These are phyloP conservation scores for Aspergillus costaricaensis DNA, from an alignment of 2,329 filamentous ascomycete species.

Conservation along the genomic window DNA sequence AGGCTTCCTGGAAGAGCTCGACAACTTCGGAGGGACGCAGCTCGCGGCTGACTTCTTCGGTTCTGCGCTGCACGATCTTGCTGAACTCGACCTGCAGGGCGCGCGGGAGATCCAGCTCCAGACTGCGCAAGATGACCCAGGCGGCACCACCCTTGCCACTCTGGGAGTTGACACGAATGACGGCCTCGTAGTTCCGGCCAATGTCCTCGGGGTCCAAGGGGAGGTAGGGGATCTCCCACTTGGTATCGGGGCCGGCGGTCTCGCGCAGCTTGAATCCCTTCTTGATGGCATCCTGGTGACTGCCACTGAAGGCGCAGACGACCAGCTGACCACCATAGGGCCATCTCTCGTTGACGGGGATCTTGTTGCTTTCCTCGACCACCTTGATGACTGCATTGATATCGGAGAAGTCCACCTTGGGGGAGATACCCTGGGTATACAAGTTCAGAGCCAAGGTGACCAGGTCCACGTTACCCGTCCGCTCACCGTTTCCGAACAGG, in stretches of 20 bases:
- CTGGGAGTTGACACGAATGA: slow-evolving; percentile 97
- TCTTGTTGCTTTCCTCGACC: slow-evolving; percentile 92
- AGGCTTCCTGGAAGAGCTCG: slow-evolving; percentile 82
- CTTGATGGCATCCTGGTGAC: slow-evolving; percentile 94
- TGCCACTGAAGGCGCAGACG: slow-evolving; percentile 88
- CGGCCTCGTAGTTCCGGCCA: slow-evolving; percentile 93
- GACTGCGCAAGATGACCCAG: slow-evolving; percentile 86
- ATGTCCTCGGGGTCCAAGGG: slow-evolving; percentile 92
- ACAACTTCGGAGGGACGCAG: slow-evolving; percentile 82
- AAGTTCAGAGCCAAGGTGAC: slow-evolving; percentile 91
- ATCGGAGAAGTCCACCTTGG: slow-evolving; percentile 87
- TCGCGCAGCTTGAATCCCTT: slow-evolving; percentile 75
- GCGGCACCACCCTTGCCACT: slow-evolving; percentile 92
- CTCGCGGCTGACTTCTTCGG: slow-evolving; percentile 80
- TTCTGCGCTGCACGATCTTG: slow-evolving; percentile 77
- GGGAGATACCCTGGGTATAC: slow-evolving; percentile 88
- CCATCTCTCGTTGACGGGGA: slow-evolving; percentile 83
- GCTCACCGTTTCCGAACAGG: slow-evolving; percentile 90
- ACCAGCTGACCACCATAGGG: slow-evolving; percentile 91
- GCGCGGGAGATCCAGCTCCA: slow-evolving; percentile 89
- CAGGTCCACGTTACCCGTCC: slow-evolving; percentile 93
- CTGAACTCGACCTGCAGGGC: slow-evolving; percentile 91
- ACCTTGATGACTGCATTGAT: slow-evolving; percentile 82
- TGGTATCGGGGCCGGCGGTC: slow-evolving; percentile 62
- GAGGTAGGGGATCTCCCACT: slow-evolving; percentile 87